Conservation (phyloP, 139 green algal genomes). For the Gonium pectorale region DNA sequence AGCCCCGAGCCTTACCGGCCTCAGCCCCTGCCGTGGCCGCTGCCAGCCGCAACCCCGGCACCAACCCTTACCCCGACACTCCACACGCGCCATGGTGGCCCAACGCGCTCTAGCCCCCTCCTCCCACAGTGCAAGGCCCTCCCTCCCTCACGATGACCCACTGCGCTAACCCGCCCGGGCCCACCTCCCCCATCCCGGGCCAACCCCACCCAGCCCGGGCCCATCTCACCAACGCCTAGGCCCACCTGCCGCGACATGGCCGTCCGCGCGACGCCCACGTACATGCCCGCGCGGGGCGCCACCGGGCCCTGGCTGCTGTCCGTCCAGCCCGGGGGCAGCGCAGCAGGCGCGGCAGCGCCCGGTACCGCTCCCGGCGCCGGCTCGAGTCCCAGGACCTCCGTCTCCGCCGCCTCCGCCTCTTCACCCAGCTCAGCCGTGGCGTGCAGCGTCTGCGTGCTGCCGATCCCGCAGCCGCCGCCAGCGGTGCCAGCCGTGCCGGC, state of each 20-base stretch:
- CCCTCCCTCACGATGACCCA: too few species aligned
- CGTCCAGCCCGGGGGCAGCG: neutral
- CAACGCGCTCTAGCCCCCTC: too few species aligned
- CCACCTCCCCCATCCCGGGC: too few species aligned
- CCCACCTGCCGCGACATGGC: constrained; percentile 63
- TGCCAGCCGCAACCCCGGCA: too few species aligned
- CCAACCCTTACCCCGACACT: too few species aligned
- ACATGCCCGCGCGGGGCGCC: constrained; percentile 55
- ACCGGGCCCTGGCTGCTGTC: constrained; percentile 19
- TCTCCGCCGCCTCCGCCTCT: neutral
- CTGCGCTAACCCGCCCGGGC: too few species aligned
- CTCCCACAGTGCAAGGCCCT: too few species aligned
- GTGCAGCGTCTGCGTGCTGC: too few species aligned
- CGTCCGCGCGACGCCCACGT: constrained; percentile 73
- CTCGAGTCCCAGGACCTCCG: neutral
- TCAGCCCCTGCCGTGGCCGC: too few species aligned
- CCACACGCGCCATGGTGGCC: too few species aligned
- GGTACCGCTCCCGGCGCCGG: neutral
- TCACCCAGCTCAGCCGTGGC: too few species aligned
- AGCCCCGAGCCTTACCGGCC: too few species aligned
- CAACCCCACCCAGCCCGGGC: neutral
- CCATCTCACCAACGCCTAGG: neutral
- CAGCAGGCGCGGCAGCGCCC: neutral
- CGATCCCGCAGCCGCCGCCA: neutral
- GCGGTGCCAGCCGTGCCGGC: neutral